A percentile compares a stretch with the other conserved stretches of the same genome.
These are phyloP conservation scores for Leishmania mexicana DNA, from an alignment of 208 protist species.

Conservation along the genomic window DNA sequence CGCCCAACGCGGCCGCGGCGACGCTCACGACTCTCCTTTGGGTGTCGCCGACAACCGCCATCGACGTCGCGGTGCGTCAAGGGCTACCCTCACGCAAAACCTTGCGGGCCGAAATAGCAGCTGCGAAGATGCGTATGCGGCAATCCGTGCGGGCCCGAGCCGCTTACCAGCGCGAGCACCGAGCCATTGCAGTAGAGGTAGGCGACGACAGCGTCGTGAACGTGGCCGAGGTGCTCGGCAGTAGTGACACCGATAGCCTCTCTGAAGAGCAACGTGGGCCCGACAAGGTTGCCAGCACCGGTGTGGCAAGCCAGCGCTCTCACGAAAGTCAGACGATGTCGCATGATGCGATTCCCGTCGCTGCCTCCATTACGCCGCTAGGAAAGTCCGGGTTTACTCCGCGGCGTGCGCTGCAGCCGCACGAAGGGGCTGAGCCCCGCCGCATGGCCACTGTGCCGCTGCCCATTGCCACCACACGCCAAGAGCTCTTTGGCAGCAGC, in stretches of 20 bases:
- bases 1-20: background rate
- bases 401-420: constrained; percentile 3
- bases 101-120: constrained; percentile 26
- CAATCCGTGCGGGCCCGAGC: constrained; percentile 53
- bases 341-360: background rate
- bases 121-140: constrained; percentile 36
- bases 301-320: background rate
- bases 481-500: constrained; percentile 20
- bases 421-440: constrained; percentile 8
- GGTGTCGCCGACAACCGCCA: constrained; percentile 23
- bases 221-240: constrained; percentile 1
- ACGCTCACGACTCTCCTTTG: constrained; percentile 12
- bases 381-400: background rate
- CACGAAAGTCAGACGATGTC: background rate
- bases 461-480: constrained; percentile 25
- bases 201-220: background rate
- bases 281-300: background rate
- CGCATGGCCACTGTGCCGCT: constrained; percentile 33
- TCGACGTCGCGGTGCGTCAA: constrained; percentile 23
- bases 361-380: background rate
- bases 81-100: constrained; percentile 20
- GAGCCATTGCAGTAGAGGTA: constrained; percentile 6
- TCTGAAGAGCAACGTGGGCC: background rate
- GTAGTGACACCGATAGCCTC: background rate
- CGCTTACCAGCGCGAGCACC: constrained; percentile 15